Conservation (phyloP, 208 protist genomes). For the Crithidia brevicula region DNA sequence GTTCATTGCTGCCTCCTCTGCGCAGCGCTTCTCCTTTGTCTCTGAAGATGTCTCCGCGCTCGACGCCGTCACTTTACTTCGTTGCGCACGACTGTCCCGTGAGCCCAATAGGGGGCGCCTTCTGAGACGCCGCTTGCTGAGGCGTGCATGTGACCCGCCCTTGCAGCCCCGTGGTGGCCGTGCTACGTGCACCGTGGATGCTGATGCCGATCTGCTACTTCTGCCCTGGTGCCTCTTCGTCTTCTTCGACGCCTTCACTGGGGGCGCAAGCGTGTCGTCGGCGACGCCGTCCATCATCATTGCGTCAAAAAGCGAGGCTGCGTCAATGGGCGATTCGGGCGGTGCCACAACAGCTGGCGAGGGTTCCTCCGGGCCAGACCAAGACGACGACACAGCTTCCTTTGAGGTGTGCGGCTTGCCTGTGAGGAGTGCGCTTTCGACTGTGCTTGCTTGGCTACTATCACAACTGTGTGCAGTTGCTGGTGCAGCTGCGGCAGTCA, state of each 20-base stretch:
- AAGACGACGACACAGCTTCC: too few relatives aligned
- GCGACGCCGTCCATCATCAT: slow-evolving; percentile 20
- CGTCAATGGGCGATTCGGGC: slow-evolving; percentile 5
- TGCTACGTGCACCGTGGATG: neutral
- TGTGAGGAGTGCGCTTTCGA: too few relatives aligned
- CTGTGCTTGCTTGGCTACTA: too few relatives aligned
- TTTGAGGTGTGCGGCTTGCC: too few relatives aligned
- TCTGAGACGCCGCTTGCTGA: neutral
- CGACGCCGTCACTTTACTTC: too few relatives aligned
- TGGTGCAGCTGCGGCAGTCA: too few relatives aligned
- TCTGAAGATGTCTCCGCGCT: neutral
- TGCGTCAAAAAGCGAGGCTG: slow-evolving; percentile 20
- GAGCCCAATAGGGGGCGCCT: too few relatives aligned
- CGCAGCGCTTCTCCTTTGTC: neutral
- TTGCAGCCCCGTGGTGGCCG: neutral
- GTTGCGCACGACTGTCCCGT: neutral
- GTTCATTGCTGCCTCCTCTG: neutral
- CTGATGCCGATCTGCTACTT: too few relatives aligned
- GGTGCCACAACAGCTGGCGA: neutral
- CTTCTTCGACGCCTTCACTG: neutral
- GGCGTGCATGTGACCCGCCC: too few relatives aligned
- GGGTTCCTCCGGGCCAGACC: too few relatives aligned
- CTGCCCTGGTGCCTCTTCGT: neutral
- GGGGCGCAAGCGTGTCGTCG: neutral
- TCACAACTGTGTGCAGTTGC: too few relatives aligned